Conservation (phyloP, 169 alveolate species). For the Neospora caninum region DNA sequence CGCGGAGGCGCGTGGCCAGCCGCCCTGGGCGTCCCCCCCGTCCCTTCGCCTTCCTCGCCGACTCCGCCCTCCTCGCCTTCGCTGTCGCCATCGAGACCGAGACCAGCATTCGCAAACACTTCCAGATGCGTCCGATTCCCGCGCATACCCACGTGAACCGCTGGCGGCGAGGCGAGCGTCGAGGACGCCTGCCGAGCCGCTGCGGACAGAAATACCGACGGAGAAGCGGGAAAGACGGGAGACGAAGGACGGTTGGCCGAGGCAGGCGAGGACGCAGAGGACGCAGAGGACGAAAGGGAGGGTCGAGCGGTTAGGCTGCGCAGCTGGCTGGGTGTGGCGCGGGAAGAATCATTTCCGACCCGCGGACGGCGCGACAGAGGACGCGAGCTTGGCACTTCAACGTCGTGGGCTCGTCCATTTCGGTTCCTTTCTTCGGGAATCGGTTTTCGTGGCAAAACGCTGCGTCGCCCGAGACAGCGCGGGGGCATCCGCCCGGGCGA, state of each 20-base stretch:
- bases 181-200: background rate
- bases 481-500: no score
- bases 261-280: background rate
- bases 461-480: no score
- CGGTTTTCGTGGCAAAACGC: no score
- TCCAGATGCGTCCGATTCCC: slow-evolving; percentile 16
- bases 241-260: background rate
- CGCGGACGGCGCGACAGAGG: no score
- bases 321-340: no score
- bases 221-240: background rate
- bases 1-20: background rate
- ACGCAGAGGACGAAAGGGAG: background rate
- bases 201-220: background rate
- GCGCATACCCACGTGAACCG: background rate
- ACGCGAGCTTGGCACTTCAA: no score
- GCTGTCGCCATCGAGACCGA: background rate
- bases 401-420: no score
- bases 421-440: no score
- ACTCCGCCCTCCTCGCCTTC: background rate
- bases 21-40: background rate
- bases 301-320: no score
- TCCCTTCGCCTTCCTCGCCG: background rate
- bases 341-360: no score
- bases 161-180: background rate
- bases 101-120: background rate